Percentiles rank a stretch among this genome's conserved stretches.
These are phyloP conservation scores for Saccharomyces pastorianus DNA, from an alignment of 1,139 yeast species.

Conservation along the genomic window DNA sequence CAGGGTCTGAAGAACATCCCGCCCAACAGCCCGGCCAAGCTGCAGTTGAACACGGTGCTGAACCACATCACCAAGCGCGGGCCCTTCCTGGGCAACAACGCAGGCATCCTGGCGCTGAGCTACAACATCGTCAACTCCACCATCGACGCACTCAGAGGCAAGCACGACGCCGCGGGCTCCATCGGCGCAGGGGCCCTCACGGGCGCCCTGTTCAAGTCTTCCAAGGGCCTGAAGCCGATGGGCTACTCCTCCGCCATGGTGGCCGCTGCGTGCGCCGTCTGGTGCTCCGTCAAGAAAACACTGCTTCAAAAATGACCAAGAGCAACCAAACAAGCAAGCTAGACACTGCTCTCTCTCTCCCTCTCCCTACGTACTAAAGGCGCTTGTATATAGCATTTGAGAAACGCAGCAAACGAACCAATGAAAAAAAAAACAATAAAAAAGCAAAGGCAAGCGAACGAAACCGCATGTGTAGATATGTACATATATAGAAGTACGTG, in stretches of 20 bases:
- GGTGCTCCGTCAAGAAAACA: conserved; percentile 71
- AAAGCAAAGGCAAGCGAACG: not conserved
- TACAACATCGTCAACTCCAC: conserved; percentile 79
- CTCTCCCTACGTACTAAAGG: not conserved
- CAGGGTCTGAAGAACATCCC: conserved; percentile 81
- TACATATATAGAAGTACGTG: not conserved
- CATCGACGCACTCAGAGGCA: conserved; percentile 73
- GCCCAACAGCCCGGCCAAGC: conserved; percentile 57
- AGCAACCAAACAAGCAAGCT: not conserved
- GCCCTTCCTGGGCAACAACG: conserved; percentile 88
- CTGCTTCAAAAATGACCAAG: conserved; percentile 10
- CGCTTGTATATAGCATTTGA: not conserved
- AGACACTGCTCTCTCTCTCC: not conserved
- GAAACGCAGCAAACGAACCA: not conserved
- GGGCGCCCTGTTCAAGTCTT: conserved; percentile 84
- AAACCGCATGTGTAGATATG: not conserved
- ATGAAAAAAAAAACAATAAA: not conserved
- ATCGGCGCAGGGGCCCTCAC: conserved; percentile 84
- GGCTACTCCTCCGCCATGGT: conserved; percentile 75
- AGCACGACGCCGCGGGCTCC: conserved; percentile 81
- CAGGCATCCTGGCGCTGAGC: conserved; percentile 86
- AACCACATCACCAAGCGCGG: conserved; percentile 93
- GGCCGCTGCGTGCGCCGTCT: conserved; percentile 84
- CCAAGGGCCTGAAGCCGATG: conserved; percentile 82
- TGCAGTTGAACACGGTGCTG: conserved; percentile 79